Percentiles rank a stretch among this genome's conserved stretches.
Evolutionary conservation across 2,329 filamentous ascomycete species (phyloP).

Genomic region (Apiospora aurea): DNA sequence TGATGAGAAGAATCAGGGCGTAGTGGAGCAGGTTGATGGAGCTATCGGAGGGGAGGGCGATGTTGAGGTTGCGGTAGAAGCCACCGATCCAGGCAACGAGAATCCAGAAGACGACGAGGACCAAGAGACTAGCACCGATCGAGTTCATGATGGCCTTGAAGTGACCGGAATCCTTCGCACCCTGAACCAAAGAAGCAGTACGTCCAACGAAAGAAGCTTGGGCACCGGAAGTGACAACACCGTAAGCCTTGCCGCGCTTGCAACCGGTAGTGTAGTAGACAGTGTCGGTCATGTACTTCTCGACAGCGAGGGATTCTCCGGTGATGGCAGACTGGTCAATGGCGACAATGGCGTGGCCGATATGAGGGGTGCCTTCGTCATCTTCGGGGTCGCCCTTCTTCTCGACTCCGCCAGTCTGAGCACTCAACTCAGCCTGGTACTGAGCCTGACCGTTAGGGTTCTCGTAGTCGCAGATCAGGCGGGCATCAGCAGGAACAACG

Average conservation of each 20-base stretch:
- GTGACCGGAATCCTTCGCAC: slow-evolving; percentile 74
- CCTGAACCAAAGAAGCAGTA: slow-evolving; percentile 73
- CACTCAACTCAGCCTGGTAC: slow-evolving; percentile 70
- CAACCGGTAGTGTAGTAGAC: slow-evolving; percentile 79
- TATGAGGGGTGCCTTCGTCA: slow-evolving; percentile 62
- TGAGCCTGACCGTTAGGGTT: slow-evolving; percentile 70
- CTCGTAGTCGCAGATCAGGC: slow-evolving; percentile 74
- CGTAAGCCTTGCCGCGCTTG: slow-evolving; percentile 78
- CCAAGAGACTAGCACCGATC: slow-evolving; percentile 73
- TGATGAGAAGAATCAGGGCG: slow-evolving; percentile 71
- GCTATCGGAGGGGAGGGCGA: slow-evolving; percentile 62
- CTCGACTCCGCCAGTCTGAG: slow-evolving; percentile 60
- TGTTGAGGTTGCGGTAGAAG: slow-evolving; percentile 73
- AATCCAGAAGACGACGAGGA: slow-evolving; percentile 77
- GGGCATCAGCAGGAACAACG: slow-evolving; percentile 71
- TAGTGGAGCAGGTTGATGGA: slow-evolving; percentile 69
- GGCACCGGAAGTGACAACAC: slow-evolving; percentile 67
- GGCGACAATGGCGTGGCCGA: slow-evolving; percentile 70
- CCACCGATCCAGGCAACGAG: slow-evolving; percentile 74
- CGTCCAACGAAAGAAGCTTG: slow-evolving; percentile 76
- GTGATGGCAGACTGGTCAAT: slow-evolving; percentile 79
- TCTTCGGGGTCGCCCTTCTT: slow-evolving; percentile 64
- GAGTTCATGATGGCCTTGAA: slow-evolving; percentile 84
- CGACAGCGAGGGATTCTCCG: slow-evolving; percentile 75
- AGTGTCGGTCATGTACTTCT: slow-evolving; percentile 75